These are phyloP conservation scores for Solanum sejunctum DNA, from an alignment of 257 asterid species.

Conservation along the genomic window DNA sequence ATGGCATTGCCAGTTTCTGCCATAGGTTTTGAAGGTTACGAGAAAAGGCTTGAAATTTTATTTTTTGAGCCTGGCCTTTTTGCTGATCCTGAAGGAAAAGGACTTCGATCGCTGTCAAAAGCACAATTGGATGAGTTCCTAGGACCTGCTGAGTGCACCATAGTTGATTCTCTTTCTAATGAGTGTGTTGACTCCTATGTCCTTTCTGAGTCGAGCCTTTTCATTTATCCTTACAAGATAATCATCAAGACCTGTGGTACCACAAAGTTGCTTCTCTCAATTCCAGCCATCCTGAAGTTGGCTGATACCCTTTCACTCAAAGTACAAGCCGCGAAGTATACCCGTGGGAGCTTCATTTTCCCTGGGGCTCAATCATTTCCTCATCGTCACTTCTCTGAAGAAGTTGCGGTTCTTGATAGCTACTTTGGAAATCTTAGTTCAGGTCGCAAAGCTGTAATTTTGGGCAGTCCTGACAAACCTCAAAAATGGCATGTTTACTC, in stretches of 20 bases:
- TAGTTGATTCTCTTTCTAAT: conserved; percentile 23
- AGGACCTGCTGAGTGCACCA: conserved; percentile 27
- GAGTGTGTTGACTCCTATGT: conserved; percentile 24
- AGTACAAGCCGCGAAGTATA: conserved; percentile 19
- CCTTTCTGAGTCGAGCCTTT: conserved; percentile 32
- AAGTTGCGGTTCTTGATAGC: conserved; percentile 18
- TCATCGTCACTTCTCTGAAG: conserved; percentile 22
- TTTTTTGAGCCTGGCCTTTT: conserved; percentile 23
- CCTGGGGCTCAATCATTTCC: conserved; percentile 27
- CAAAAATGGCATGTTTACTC: conserved; percentile 28
- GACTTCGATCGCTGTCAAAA: conserved; percentile 18
- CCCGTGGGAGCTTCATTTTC: conserved; percentile 31
- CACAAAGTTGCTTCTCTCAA: conserved; percentile 23
- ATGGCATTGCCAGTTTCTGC: conserved; percentile 18
- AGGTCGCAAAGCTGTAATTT: conserved; percentile 11
- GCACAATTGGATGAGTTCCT: conserved; percentile 25
- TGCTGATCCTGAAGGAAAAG: conserved; percentile 22
- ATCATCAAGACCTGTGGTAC: conserved; percentile 34
- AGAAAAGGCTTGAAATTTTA: conserved; percentile 28
- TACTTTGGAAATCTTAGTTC: conserved; percentile 18
- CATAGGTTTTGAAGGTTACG: conserved; percentile 29
- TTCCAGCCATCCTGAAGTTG: conserved; percentile 21
- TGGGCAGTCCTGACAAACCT: conserved; percentile 9
- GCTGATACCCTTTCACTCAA: conserved; percentile 12
- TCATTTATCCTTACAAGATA: conserved; percentile 23